phyloP scores from a whole-genome alignment of 805 yeast species.

The Candida yuanshanica region DNA sequence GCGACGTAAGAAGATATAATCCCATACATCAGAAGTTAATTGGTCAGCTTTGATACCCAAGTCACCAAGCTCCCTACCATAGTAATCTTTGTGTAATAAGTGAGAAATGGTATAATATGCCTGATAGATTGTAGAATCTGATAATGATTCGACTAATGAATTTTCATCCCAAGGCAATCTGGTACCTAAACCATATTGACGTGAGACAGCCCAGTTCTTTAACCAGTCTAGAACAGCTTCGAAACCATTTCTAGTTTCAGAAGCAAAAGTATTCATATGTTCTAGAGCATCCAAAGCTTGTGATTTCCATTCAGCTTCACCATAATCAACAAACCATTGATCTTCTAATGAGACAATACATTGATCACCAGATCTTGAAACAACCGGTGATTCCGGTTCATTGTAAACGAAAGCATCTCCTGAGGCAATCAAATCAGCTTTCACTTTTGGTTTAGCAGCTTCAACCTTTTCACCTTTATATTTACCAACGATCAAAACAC shows the following conservation, averaged over 20 bases:
- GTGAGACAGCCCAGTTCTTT: conserved; percentile 96
- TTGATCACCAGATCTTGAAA: conserved; percentile 94
- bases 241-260: conserved; percentile 86
- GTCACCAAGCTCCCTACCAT: conserved; percentile 71
- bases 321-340: conserved; percentile 97
- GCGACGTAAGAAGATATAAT: conserved; percentile 74
- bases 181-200: conserved; percentile 95
- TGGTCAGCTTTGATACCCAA: conserved; percentile 73
- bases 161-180: conserved; percentile 95
- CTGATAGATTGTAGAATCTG: conserved; percentile 95
- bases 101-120: conserved; percentile 89
- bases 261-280: conserved; percentile 68
- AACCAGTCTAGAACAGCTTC: conserved; percentile 95
- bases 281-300: conserved; percentile 75
- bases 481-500: conserved; percentile 72
- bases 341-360: conserved; percentile 97
- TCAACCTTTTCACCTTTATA: conserved; percentile 89
- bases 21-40: conserved; percentile 90
- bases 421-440: conserved; percentile 68
- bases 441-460: conserved; percentile 82
- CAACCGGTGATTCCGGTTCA: conserved; percentile 88
- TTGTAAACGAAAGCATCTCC: conserved; percentile 85
- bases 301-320: conserved; percentile 86
- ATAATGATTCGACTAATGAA: conserved; percentile 87
- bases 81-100: conserved; percentile 77